Conservation (phyloP, 2,329 filamentous ascomycete species). For the Fusarium equiseti region DNA sequence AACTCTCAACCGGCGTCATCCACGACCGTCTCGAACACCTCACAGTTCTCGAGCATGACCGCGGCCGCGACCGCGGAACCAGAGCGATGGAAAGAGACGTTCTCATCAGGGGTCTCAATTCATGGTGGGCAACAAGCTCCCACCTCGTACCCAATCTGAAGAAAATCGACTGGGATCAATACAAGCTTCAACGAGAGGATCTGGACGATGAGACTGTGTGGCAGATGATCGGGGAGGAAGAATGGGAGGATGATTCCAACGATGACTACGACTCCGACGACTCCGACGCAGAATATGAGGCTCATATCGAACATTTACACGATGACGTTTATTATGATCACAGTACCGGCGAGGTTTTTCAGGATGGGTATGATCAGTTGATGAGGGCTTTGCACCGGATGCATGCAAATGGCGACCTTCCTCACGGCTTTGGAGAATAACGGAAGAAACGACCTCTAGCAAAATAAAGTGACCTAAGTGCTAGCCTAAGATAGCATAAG, state of each 20-base stretch:
- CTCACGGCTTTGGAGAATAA: no score
- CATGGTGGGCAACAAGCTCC: slow-evolving; percentile 16
- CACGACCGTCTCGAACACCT: slow-evolving; percentile 25
- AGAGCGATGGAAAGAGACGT: not conserved
- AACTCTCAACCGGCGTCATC: slow-evolving; percentile 4
- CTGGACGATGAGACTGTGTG: slow-evolving; percentile 27
- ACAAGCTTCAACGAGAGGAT: slow-evolving; percentile 26
- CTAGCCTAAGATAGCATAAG: no score
- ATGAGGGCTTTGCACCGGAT: not conserved
- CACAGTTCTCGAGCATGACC: slow-evolving; percentile 5
- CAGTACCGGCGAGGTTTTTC: not conserved
- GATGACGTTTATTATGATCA: not conserved
- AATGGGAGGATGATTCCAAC: slow-evolving; percentile 33
- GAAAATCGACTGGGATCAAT: slow-evolving; percentile 34
- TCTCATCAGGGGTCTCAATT: slow-evolving; percentile 12
- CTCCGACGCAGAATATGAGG: no score
- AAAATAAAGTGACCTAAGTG: no score
- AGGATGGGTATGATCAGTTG: not conserved
- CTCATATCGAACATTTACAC: not conserved
- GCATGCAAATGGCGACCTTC: not conserved
- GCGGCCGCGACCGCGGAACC: not conserved
- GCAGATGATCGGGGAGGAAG: slow-evolving; percentile 22
- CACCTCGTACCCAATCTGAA: slow-evolving; percentile 19
- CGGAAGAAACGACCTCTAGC: no score
- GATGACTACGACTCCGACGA: not conserved